phyloP scores from a whole-genome alignment of 2,329 filamentous ascomycete species.

The Ascochyta pisi region DNA sequence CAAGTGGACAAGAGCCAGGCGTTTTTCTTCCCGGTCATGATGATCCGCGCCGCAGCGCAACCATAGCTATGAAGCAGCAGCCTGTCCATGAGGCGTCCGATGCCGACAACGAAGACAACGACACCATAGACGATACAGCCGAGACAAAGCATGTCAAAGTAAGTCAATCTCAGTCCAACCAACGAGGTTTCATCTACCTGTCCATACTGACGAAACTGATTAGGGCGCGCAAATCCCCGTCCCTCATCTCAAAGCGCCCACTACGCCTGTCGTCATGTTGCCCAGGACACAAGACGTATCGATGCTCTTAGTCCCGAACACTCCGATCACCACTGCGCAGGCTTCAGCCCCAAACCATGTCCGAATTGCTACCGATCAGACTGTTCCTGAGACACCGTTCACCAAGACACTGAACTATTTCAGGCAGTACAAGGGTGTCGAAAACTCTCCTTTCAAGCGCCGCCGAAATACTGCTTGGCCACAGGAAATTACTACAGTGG shows the following conservation, averaged over 20 bases:
- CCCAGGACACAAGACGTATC: neutral
- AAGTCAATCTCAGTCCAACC: neutral
- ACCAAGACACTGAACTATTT: constrained; percentile 28
- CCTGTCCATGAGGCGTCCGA: neutral
- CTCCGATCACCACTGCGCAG: neutral
- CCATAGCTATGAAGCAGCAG: neutral
- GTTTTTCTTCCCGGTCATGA: neutral
- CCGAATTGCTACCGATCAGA: constrained; percentile 9
- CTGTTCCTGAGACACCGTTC: constrained; percentile 23
- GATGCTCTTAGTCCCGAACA: neutral
- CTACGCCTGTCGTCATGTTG: too few species aligned
- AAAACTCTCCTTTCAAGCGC: constrained; percentile 22
- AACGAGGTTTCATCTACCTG: neutral
- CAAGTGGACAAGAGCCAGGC: neutral
- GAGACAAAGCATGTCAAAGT: neutral
- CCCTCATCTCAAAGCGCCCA: neutral
- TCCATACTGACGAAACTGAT: neutral
- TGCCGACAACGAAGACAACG: neutral
- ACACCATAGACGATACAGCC: neutral
- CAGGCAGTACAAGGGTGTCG: constrained; percentile 20
- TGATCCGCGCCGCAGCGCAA: neutral
- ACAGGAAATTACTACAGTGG: constrained; percentile 28
- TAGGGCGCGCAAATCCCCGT: neutral
- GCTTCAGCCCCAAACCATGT: constrained; percentile 13
- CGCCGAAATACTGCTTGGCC: constrained; percentile 32